A percentile compares a stretch with the other conserved stretches of the same genome.
These are phyloP conservation scores for Pyrenophora graminea DNA, from an alignment of 2,329 filamentous ascomycete genomes.

Conservation along the genomic window DNA sequence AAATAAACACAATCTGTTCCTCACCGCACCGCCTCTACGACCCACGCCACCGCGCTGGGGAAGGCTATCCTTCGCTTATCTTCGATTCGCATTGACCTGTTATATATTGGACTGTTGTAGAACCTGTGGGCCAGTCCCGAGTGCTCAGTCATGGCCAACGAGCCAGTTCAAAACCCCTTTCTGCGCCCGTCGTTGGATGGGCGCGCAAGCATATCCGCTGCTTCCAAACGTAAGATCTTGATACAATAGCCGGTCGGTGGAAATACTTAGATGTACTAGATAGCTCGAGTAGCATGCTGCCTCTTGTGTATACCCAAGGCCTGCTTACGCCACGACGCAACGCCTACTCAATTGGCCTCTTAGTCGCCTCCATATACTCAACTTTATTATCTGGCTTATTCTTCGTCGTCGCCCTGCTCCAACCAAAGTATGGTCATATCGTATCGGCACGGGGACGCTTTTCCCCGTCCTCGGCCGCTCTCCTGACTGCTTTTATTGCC, in stretches of 20 bases:
- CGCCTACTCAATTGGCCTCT: constrained; percentile 17
- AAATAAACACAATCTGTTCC: constrained; percentile 3
- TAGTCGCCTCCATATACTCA: constrained; percentile 59
- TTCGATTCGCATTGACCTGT: background rate
- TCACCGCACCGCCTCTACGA: constrained; percentile 2
- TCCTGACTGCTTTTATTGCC: constrained; percentile 67
- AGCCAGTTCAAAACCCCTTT: constrained; percentile 9
- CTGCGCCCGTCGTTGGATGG: constrained; percentile 6
- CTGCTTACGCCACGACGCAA: constrained; percentile 6
- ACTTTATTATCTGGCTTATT: constrained; percentile 64
- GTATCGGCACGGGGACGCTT: constrained; percentile 58
- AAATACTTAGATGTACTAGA: constrained; percentile 4
- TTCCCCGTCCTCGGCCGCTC: constrained; percentile 63
- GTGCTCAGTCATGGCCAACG: constrained; percentile 2
- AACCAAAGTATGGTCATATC: constrained; percentile 61
- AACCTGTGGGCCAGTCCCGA: background rate
- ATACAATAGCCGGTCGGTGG: background rate
- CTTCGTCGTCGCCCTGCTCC: constrained; percentile 61
- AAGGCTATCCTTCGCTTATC: constrained; percentile 1
- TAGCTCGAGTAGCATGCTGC: constrained; percentile 8
- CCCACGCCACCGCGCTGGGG: background rate
- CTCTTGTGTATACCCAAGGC: constrained; percentile 8
- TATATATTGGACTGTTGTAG: background rate
- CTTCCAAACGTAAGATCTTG: constrained; percentile 3
- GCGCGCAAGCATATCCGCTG: background rate